Percentiles rank a stretch among this genome's conserved stretches.
phyloP scores from a whole-genome alignment of 1,139 yeast genomes.

The Kluyveromyces marxianus region DNA sequence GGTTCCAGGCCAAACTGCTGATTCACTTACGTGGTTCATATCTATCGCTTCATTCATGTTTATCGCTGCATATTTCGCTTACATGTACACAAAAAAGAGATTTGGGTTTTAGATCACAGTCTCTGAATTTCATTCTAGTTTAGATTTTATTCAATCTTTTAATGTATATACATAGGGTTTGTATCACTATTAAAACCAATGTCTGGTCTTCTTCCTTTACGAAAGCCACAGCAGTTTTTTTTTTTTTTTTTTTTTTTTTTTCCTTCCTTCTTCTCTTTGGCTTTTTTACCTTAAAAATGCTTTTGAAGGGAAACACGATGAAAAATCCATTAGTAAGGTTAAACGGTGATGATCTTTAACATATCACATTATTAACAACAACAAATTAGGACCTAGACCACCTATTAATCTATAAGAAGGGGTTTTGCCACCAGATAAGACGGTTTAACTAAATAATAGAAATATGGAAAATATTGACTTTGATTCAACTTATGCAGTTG shows the following conservation, averaged over 20 bases:
- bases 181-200: too few species aligned
- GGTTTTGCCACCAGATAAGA: too few species aligned
- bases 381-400: too few species aligned
- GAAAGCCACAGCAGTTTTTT: neutral
- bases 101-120: constrained; percentile 25
- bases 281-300: neutral
- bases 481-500: constrained; percentile 28
- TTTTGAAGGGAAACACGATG: neutral
- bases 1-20: constrained; percentile 84
- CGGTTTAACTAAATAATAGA: constrained; percentile 3
- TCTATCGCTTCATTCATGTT: constrained; percentile 39
- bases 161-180: too few species aligned
- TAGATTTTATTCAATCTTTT: too few species aligned
- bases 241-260: too few species aligned
- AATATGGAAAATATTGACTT: constrained; percentile 12
- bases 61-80: constrained; percentile 37
- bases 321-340: too few species aligned
- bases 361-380: too few species aligned
- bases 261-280: neutral
- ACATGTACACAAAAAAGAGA: constrained; percentile 38
- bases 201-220: neutral
- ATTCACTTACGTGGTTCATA: constrained; percentile 76
- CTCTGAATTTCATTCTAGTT: too few species aligned
- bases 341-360: too few species aligned
- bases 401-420: neutral